Evolutionary conservation across 495 filamentous ascomycete species (phyloP).

Genomic region (Apodospora peruviana): DNA sequence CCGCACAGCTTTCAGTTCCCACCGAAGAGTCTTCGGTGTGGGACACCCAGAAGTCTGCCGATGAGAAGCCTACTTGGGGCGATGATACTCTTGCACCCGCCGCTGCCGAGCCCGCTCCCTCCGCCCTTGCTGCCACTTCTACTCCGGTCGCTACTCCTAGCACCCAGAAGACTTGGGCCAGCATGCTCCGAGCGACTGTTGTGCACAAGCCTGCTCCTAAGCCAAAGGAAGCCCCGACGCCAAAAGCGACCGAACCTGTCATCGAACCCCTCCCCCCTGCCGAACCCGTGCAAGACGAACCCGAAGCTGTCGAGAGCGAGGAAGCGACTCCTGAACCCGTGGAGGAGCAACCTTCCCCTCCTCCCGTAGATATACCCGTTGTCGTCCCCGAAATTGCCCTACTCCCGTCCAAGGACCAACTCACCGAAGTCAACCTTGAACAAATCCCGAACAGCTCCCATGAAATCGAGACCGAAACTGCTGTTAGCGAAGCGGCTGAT

Average conservation of each 20-base stretch:
- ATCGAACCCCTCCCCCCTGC: slow-evolving; percentile 33
- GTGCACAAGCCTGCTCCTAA: slow-evolving; percentile 39
- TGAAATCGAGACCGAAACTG: slow-evolving; percentile 71
- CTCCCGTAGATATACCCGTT: slow-evolving; percentile 23
- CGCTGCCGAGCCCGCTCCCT: slow-evolving; percentile 14
- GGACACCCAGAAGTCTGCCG: slow-evolving; percentile 30
- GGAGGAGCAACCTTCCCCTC: slow-evolving; percentile 20
- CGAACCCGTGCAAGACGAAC: slow-evolving; percentile 31
- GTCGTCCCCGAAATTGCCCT: slow-evolving; percentile 49
- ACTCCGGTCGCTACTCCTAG: slow-evolving; percentile 23
- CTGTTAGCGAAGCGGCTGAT: slow-evolving; percentile 85
- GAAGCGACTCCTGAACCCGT: slow-evolving; percentile 25
- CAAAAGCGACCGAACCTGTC: slow-evolving; percentile 33
- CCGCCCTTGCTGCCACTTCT: slow-evolving; percentile 16
- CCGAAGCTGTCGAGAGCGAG: slow-evolving; percentile 25
- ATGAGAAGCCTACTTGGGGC: slow-evolving; percentile 21
- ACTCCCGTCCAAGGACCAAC: slow-evolving; percentile 69
- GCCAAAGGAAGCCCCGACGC: slow-evolving; percentile 36
- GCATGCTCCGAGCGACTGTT: slow-evolving; percentile 46
- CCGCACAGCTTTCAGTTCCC: slow-evolving; percentile 40
- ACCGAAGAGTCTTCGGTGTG: slow-evolving; percentile 42
- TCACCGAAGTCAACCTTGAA: slow-evolving; percentile 89
- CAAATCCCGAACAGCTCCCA: slow-evolving; percentile 82
- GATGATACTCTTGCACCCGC: slow-evolving; percentile 13
- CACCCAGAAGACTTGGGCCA: slow-evolving; percentile 51